Conservation (phyloP, 164 flowering plant genomes). For the Magnolia sinica region DNA sequence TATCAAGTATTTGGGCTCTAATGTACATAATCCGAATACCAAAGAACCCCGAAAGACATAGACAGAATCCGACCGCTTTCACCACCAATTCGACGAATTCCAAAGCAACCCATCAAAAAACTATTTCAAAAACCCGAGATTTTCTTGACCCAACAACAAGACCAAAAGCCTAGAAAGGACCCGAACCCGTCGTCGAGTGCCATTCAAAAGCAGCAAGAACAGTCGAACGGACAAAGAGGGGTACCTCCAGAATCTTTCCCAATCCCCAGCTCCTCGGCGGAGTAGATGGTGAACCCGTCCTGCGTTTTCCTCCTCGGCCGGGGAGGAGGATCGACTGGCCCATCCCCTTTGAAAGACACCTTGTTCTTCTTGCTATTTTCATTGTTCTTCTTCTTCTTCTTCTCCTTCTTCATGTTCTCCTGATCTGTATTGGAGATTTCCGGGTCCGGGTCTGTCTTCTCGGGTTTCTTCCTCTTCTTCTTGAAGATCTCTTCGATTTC, state of each 20-base stretch:
- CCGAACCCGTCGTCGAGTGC: neutral
- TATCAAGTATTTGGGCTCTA: neutral
- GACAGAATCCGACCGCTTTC: neutral
- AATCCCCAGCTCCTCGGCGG: conserved; percentile 61
- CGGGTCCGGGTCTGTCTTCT: neutral
- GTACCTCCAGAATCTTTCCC: conserved; percentile 58
- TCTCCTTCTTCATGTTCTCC: neutral
- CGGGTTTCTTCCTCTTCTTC: conserved; percentile 19
- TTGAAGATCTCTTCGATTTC: conserved; percentile 61
- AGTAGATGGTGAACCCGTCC: conserved; percentile 48
- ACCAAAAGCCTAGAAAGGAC: neutral
- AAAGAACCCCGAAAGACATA: neutral
- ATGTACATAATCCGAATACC: neutral
- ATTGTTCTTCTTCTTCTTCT: conserved; percentile 21
- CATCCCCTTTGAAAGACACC: neutral
- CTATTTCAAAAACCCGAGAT: neutral
- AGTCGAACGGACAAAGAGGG: conserved; percentile 64
- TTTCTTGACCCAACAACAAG: neutral
- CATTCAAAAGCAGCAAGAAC: conserved; percentile 60
- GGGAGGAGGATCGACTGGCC: conserved; percentile 20
- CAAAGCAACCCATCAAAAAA: neutral
- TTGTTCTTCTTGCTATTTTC: conserved; percentile 1
- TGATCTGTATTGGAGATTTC: neutral
- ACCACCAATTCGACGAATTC: neutral
- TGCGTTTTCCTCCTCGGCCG: conserved; percentile 37